Conservation (phyloP, 345 rosid genomes). For the Linum tenue region DNA sequence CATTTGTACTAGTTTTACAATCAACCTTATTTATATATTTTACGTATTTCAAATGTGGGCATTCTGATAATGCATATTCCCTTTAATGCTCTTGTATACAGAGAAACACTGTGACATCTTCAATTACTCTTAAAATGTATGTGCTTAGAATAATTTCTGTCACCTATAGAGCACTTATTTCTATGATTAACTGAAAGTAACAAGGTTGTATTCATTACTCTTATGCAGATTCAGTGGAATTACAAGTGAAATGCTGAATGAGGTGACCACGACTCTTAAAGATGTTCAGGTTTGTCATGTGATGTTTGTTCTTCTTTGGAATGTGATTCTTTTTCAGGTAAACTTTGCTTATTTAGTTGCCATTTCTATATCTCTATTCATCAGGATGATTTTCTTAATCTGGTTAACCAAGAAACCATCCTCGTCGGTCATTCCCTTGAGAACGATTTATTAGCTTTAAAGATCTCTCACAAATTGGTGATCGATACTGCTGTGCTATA, state of each 20-base stretch:
- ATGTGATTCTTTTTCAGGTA: too few species aligned
- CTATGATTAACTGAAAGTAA: too few species aligned
- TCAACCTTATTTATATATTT: too few species aligned
- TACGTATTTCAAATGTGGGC: too few species aligned
- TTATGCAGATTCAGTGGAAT: slow-evolving; percentile 82
- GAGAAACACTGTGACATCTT: too few species aligned
- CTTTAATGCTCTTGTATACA: too few species aligned
- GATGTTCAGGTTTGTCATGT: slow-evolving; percentile 64
- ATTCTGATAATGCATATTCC: too few species aligned
- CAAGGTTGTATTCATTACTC: neutral
- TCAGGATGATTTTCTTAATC: slow-evolving; percentile 73
- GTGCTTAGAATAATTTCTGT: too few species aligned
- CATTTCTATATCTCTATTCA: slow-evolving; percentile 22
- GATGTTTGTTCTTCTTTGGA: neutral
- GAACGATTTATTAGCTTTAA: slow-evolving; percentile 77
- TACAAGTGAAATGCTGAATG: slow-evolving; percentile 68
- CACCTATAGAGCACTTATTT: too few species aligned
- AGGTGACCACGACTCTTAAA: slow-evolving; percentile 62
- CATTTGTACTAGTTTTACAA: too few species aligned
- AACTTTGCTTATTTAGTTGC: slow-evolving; percentile 12
- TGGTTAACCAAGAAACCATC: slow-evolving; percentile 74
- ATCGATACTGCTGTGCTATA: slow-evolving; percentile 86
- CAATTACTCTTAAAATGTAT: too few species aligned
- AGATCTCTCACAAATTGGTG: slow-evolving; percentile 74
- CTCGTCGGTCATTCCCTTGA: slow-evolving; percentile 93